These are phyloP conservation scores for Eragrostis curvula DNA, from an alignment of 176 grass and related monocot species.

Conservation along the genomic window DNA sequence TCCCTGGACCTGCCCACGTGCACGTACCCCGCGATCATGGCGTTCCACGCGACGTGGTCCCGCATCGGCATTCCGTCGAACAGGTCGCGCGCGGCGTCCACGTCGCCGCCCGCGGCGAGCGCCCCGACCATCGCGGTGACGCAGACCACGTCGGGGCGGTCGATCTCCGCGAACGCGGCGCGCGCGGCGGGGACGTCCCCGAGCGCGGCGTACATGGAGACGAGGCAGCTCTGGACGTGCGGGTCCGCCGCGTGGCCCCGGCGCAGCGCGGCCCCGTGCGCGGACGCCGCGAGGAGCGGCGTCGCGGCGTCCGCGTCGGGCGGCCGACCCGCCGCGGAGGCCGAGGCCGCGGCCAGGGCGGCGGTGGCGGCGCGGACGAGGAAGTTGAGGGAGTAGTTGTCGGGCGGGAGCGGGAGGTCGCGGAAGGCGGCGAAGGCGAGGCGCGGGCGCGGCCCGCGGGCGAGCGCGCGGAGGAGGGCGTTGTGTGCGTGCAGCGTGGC, in stretches of 20 bases:
- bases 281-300: slow-evolving; percentile 37
- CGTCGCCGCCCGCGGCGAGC: slow-evolving; percentile 31
- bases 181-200: slow-evolving; percentile 38
- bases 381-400: slow-evolving; percentile 68
- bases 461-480: slow-evolving; percentile 58
- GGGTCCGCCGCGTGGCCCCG: slow-evolving; percentile 54
- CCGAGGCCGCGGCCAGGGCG: not conserved
- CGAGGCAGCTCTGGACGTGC: slow-evolving; percentile 70
- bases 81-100: slow-evolving; percentile 58
- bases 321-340: not conserved
- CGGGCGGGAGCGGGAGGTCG: slow-evolving; percentile 60
- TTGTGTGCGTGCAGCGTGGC: slow-evolving; percentile 53
- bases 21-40: slow-evolving; percentile 72
- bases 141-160: slow-evolving; percentile 53
- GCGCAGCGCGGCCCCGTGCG: slow-evolving; percentile 56
- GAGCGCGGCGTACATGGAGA: slow-evolving; percentile 76
- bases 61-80: slow-evolving; percentile 62
- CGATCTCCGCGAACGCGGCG: slow-evolving; percentile 52
- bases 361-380: slow-evolving; percentile 60
- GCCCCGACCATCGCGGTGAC: slow-evolving; percentile 61
- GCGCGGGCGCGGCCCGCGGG: slow-evolving; percentile 38
- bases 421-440: slow-evolving; percentile 57
- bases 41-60: slow-evolving; percentile 72
- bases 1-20: slow-evolving; percentile 55
- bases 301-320: not conserved